These are phyloP conservation scores for Prunus fruticosa DNA, from an alignment of 306 rosid genomes.

Conservation along the genomic window DNA sequence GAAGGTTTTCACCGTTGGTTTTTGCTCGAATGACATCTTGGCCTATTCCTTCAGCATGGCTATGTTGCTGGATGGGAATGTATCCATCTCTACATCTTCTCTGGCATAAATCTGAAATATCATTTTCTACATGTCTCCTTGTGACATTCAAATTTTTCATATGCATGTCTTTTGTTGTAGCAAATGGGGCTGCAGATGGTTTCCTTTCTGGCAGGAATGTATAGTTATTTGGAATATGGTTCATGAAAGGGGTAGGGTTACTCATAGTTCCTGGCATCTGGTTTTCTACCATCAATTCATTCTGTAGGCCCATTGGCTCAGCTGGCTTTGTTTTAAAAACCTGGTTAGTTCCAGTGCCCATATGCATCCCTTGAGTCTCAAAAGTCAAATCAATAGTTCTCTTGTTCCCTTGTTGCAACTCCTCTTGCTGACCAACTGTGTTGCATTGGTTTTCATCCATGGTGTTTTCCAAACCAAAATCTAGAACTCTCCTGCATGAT, in stretches of 20 bases:
- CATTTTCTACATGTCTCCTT: constrained; percentile 29
- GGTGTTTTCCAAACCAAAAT: constrained; percentile 55
- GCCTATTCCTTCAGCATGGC: constrained; percentile 24
- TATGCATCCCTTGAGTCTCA: constrained; percentile 29
- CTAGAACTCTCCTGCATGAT: constrained; percentile 59
- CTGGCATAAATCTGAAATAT: constrained; percentile 32
- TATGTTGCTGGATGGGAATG: constrained; percentile 32
- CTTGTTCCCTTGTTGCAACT: constrained; percentile 32
- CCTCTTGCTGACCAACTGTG: constrained; percentile 33
- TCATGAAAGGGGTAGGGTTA: constrained; percentile 25
- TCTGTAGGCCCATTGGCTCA: constrained; percentile 23
- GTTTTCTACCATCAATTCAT: constrained; percentile 29
- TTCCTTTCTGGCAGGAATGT: constrained; percentile 27
- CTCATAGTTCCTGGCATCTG: constrained; percentile 26
- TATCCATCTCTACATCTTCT: constrained; percentile 29
- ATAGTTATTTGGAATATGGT: constrained; percentile 23
- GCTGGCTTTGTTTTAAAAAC: constrained; percentile 28
- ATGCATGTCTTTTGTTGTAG: constrained; percentile 27
- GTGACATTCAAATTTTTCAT: constrained; percentile 19
- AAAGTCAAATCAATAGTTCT: constrained; percentile 21
- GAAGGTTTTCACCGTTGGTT: constrained; percentile 24
- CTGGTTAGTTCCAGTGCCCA: constrained; percentile 24
- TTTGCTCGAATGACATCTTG: constrained; percentile 35
- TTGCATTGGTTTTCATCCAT: constrained; percentile 34
- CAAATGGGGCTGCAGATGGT: constrained; percentile 29